Evolutionary conservation across 371 early-diverging fungal genomes (phyloP).

Genomic region (Mortierella sp.): DNA sequence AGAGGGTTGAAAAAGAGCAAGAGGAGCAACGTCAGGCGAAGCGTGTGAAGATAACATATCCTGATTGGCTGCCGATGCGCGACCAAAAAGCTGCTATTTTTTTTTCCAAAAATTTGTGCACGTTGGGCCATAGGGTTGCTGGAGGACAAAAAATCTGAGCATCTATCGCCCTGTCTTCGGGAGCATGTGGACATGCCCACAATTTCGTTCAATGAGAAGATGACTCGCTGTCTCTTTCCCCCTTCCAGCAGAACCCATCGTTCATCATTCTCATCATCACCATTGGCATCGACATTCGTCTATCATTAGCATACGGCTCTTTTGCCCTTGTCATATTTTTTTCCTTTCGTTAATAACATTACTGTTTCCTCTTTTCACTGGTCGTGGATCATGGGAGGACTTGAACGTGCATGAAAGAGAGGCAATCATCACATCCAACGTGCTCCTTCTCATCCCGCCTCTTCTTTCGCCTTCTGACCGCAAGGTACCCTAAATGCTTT

Average conservation of each 20-base stretch:
- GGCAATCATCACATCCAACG: background rate
- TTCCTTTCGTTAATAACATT: background rate
- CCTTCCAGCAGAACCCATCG: background rate
- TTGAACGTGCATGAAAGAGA: constrained; percentile 9
- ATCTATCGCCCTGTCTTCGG: background rate
- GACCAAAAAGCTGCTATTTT: background rate
- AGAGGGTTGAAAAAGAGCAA: too few relatives aligned
- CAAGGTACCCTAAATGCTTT: background rate
- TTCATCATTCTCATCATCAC: background rate
- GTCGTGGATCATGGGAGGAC: background rate
- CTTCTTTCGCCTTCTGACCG: background rate
- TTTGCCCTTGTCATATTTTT: background rate
- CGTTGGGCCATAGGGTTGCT: background rate
- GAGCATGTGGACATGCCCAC: constrained; percentile 5
- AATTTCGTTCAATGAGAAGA: too few relatives aligned
- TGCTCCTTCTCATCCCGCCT: background rate
- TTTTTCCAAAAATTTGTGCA: background rate
- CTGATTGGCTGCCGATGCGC: constrained; percentile 27
- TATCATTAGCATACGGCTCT: constrained; percentile 3
- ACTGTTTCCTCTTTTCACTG: background rate
- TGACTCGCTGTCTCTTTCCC: background rate
- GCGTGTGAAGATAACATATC: constrained; percentile 35
- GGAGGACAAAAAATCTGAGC: too few relatives aligned
- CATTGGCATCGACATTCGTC: background rate
- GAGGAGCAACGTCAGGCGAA: background rate